phyloP scores from a whole-genome alignment of 148 eudicot genomes.

The Agrostemma githago region DNA sequence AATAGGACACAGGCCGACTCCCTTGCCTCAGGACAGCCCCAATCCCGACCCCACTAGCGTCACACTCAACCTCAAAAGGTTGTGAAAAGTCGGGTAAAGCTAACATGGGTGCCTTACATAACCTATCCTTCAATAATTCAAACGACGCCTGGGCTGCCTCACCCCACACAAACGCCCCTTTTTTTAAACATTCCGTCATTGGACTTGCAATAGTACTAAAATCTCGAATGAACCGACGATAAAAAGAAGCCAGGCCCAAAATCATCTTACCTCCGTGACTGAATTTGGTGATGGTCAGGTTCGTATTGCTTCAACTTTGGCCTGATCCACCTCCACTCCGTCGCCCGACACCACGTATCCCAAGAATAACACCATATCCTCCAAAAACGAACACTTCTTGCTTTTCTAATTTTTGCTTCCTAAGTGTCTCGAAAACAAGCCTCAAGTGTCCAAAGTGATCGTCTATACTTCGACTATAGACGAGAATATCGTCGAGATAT shows the following conservation, averaged over 20 bases:
- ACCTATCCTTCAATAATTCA: too few relatives aligned
- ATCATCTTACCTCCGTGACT: neutral
- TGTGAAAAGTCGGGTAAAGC: neutral
- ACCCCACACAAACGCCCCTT: neutral
- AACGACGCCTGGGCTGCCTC: too few relatives aligned
- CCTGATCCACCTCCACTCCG: neutral
- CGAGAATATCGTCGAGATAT: too few relatives aligned
- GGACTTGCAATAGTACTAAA: neutral
- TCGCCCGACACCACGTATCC: neutral
- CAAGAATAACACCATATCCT: neutral
- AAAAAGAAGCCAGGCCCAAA: constrained; percentile 6
- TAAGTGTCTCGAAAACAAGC: too few relatives aligned
- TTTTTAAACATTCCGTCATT: too few relatives aligned
- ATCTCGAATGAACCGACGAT: neutral
- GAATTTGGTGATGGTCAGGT: neutral
- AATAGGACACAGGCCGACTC: neutral
- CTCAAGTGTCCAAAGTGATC: too few relatives aligned
- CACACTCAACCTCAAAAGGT: neutral
- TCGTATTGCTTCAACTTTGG: constrained; percentile 4
- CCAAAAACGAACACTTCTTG: neutral
- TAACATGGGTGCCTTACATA: neutral
- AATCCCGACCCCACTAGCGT: neutral
- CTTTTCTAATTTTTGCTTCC: neutral
- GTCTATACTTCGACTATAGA: too few relatives aligned
- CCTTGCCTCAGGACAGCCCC: neutral